Conservation (phyloP, 108 stramenopile species). For the Discostella stelligeroides region DNA sequence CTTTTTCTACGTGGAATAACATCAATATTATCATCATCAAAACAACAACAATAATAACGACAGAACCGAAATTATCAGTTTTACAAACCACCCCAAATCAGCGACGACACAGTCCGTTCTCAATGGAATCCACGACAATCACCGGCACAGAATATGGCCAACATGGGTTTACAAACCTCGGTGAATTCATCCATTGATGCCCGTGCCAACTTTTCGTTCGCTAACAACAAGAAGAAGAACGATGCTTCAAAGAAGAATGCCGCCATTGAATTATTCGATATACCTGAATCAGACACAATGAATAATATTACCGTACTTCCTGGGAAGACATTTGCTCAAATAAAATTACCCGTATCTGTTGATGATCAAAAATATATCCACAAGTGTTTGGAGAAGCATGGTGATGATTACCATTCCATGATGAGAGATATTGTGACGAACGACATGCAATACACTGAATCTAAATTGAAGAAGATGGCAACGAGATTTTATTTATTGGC, state of each 20-base stretch:
- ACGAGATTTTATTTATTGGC: conserved; percentile 66
- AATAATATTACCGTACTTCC: conserved; percentile 35
- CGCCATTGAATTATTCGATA: conserved; percentile 79
- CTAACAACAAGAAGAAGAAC: conserved; percentile 26
- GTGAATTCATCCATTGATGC: conserved; percentile 55
- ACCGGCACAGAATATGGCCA: conserved; percentile 62
- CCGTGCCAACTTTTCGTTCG: conserved; percentile 18
- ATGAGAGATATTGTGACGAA: conserved; percentile 80
- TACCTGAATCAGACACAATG: conserved; percentile 74
- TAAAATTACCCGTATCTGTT: conserved; percentile 53
- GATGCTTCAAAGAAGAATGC: conserved; percentile 22
- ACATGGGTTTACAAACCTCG: conserved; percentile 59
- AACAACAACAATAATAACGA: no score
- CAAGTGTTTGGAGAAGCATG: conserved; percentile 73
- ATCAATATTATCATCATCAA: conserved; percentile 1
- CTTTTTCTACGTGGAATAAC: background rate
- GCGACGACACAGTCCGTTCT: conserved; percentile 51
- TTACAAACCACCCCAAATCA: conserved; percentile 61
- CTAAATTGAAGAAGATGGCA: conserved; percentile 73
- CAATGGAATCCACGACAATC: conserved; percentile 76
- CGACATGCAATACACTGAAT: conserved; percentile 79
- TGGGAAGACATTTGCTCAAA: conserved; percentile 48
- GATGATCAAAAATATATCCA: conserved; percentile 82
- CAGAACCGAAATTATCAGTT: conserved; percentile 60
- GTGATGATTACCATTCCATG: conserved; percentile 70